Conservation (phyloP, 768 basidiomycete genomes). For the Termitomyces sp. region DNA sequence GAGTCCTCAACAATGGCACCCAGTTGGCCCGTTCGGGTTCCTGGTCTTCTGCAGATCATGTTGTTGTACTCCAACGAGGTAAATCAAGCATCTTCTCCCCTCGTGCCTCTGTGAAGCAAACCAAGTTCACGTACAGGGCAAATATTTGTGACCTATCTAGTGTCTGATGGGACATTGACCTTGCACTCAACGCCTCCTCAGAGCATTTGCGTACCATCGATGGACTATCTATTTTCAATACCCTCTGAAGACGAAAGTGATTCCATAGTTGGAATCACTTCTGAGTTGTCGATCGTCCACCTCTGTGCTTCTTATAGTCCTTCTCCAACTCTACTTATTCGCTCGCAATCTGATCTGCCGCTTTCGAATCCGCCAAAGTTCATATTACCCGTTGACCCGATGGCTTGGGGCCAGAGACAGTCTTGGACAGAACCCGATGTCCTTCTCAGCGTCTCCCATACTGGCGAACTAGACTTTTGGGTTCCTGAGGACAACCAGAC, state of each 20-base stretch:
- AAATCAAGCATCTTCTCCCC: constrained; percentile 12
- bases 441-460: constrained; percentile 69
- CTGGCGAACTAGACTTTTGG: constrained; percentile 89
- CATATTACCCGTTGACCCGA: constrained; percentile 80
- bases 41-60: constrained; percentile 56
- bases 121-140: constrained; percentile 30
- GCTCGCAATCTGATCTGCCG: constrained; percentile 49
- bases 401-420: constrained; percentile 65
- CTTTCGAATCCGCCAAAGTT: constrained; percentile 40
- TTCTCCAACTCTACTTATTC: constrained; percentile 33
- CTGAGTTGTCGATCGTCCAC: constrained; percentile 54
- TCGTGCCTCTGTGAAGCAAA: background rate
- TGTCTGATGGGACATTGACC: constrained; percentile 38
- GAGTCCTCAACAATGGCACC: constrained; percentile 39
- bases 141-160: constrained; percentile 56
- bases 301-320: constrained; percentile 37
- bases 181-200: constrained; percentile 46
- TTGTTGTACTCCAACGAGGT: constrained; percentile 71
- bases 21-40: constrained; percentile 41
- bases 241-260: constrained; percentile 49
- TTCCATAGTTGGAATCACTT: constrained; percentile 62
- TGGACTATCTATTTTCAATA: constrained; percentile 61
- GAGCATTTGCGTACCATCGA: constrained; percentile 38
- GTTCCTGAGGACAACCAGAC: constrained; percentile 41
- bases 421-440: constrained; percentile 59